Base-by-base conservation (phyloP, 208 protist species). In the Porcisia deanei region DNA sequence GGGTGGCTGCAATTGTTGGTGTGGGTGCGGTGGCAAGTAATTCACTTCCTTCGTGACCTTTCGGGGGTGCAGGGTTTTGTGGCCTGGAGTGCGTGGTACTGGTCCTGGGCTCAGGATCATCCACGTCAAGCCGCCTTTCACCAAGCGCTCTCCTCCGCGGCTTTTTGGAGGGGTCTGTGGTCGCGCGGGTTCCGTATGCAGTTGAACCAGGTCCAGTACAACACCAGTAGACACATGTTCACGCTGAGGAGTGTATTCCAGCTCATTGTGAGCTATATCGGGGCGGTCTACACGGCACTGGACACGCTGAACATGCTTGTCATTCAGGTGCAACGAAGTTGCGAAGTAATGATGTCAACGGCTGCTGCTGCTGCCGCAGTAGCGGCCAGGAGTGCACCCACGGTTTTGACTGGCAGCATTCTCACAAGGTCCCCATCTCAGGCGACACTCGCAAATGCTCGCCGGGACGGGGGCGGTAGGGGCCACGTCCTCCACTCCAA, bases 41-140 rank as follows among this genome's bases (percentile, higher is more conserved):
- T 89, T 43, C 77, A 83, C 45, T 84, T 90, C 12, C 74, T 94
- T 58, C 85, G 80, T 39, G 84, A 88, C 73, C 75, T 94, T n/a
- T 85, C 79, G 20, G 77, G 72, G 2, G 78, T 91, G 65, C 88
- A 94, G 57, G 86, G 84, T 34, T 61, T 83, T 22, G 76, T 91
- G 6, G 81, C 90, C 30, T 92, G 88, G 86, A 84, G 88, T 71
- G 75, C 82, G 39, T 88, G 77, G 79, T 94, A 92, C 84, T 92
- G 90, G 88, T 88, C 86, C 0, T 94, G 88, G 86, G 90, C 88
- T 25, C 81, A 90, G 75, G 76, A 86, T 43, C 84, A 92, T 71
- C 68, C 73, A 4, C 67, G 72, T 4, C 71, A 85, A 69, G 82
- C 88, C 25, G 73, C 85, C 20, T 70, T 90, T 6, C 84, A 92